A percentile compares a stretch with the other conserved stretches of the same genome.
Conservation (phyloP, 345 rosid species). For the Eutrema japonicum region DNA sequence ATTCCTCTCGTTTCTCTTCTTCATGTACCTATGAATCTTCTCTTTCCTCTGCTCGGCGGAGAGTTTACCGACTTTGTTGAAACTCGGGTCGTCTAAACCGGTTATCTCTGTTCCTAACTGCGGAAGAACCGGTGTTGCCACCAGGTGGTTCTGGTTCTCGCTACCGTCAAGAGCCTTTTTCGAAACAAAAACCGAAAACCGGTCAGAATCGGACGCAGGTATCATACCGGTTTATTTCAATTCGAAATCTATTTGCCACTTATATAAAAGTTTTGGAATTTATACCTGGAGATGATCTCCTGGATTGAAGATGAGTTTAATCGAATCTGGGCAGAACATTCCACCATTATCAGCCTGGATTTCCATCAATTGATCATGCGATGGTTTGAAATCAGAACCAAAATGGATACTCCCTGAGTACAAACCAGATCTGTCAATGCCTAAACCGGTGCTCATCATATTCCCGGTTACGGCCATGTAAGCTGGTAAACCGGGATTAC, state of each 20-base stretch:
- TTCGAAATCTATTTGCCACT: neutral
- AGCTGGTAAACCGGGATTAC: constrained; percentile 49
- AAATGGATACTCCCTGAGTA: constrained; percentile 51
- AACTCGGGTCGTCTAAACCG: constrained; percentile 71
- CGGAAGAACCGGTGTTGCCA: constrained; percentile 42
- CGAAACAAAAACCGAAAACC: neutral
- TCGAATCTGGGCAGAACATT: constrained; percentile 58
- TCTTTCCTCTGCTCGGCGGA: constrained; percentile 87
- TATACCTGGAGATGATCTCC: constrained; percentile 57
- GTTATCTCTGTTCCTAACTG: constrained; percentile 49
- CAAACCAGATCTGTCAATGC: constrained; percentile 55
- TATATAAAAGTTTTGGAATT: neutral
- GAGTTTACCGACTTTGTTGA: constrained; percentile 72
- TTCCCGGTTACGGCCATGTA: constrained; percentile 51
- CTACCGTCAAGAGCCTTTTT: constrained; percentile 25
- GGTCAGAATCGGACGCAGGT: neutral
- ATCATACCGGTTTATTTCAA: constrained; percentile 17
- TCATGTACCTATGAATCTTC: constrained; percentile 93
- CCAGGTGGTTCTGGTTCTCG: constrained; percentile 40
- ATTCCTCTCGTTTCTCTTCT: constrained; percentile 91
- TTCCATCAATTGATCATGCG: constrained; percentile 67
- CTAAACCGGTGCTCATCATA: constrained; percentile 48
- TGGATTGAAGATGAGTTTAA: constrained; percentile 55
- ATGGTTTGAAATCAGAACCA: constrained; percentile 53
- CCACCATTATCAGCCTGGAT: constrained; percentile 68